A percentile compares a stretch with the other conserved stretches of the same genome.
Conservation (phyloP, 2,329 filamentous ascomycete genomes). For the Xylaria arbuscula region DNA sequence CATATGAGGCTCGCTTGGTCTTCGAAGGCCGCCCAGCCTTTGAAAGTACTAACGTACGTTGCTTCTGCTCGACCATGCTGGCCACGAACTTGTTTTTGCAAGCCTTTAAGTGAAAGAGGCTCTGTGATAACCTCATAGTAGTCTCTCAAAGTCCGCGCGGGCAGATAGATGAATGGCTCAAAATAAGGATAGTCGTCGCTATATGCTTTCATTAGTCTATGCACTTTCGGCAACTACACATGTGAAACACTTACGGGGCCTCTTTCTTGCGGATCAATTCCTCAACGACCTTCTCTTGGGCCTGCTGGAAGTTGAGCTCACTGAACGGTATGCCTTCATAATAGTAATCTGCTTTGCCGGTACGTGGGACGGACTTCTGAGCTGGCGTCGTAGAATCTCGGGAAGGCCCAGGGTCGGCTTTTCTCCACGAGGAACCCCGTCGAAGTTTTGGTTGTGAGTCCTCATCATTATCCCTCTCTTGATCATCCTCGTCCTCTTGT, state of each 20-base stretch:
- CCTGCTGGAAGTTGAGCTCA: slow-evolving; percentile 82
- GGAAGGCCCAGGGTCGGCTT: slow-evolving; percentile 51
- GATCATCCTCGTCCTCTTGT: slow-evolving; percentile 42
- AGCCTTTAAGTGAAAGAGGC: slow-evolving; percentile 79
- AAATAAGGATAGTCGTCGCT: slow-evolving; percentile 77
- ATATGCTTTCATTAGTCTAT: slow-evolving; percentile 44
- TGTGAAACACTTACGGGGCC: slow-evolving; percentile 63
- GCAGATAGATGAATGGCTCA: slow-evolving; percentile 81
- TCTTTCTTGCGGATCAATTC: slow-evolving; percentile 78
- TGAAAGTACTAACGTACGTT: slow-evolving; percentile 75
- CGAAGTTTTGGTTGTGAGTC: slow-evolving; percentile 37
- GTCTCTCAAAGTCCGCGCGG: slow-evolving; percentile 79
- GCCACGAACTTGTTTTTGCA: slow-evolving; percentile 82
- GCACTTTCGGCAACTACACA: neutral
- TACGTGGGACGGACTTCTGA: slow-evolving; percentile 48
- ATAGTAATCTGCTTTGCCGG: slow-evolving; percentile 61
- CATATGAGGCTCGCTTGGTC: slow-evolving; percentile 84
- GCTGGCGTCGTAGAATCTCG: slow-evolving; percentile 46
- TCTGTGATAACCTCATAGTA: slow-evolving; percentile 88
- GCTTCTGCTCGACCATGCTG: slow-evolving; percentile 74
- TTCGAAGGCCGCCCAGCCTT: slow-evolving; percentile 84
- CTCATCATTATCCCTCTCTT: slow-evolving; percentile 42
- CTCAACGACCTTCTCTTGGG: slow-evolving; percentile 85
- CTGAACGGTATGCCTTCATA: slow-evolving; percentile 71
- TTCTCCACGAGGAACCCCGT: slow-evolving; percentile 46